Base-by-base conservation (phyloP, 495 filamentous ascomycete genomes). In the Tuber umbilicatum region DNA sequence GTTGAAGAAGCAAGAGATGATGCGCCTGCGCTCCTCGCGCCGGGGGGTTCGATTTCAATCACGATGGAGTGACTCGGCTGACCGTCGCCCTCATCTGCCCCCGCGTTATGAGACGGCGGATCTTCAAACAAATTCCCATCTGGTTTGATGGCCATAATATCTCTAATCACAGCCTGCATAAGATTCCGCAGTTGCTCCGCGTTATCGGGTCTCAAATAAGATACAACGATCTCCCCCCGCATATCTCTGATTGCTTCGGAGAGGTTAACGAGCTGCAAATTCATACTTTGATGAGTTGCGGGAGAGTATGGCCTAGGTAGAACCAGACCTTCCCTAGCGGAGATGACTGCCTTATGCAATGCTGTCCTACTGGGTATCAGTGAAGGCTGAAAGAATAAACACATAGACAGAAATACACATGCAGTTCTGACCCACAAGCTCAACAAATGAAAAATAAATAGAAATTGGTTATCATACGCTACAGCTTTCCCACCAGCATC, bases 241-340 rank as follows among this genome's bases (percentile, higher is more conserved):
- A 89, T 84, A 76, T 89, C 88, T 81, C 88, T 81, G 70, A 88
- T 83, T 2, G 84, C 86, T 77, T 87, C 85, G 40, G 88, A 89
- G 70, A 89, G 84, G 72, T 85, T 85, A 67, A 89, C 86, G 73
- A 89, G 75, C 45, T 82, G 80, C n/a, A 78, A 70, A 50, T 75
- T 80, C 80, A 82, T 81, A 69, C 84, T 82, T 43, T 84, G 83
- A 38, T 85, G 83, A 27, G 83, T 76, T 42, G 71, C 74, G 16
- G 83, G 73, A 35, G 80, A 82, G 67, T 86, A 83, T 70, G 73
- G 38, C 12, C 84, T 82, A 2, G 86, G 85, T 47, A 88, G 77
- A 14, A 81, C 81, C 40, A 89, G 83, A 17, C 84, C 86, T 60
- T 85, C 83, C 21, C 78, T 37, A 38, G 80, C 80, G n/a, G 80